Conservation (phyloP, 2,329 filamentous ascomycete genomes). For the Ceratocystis alfenasii region DNA sequence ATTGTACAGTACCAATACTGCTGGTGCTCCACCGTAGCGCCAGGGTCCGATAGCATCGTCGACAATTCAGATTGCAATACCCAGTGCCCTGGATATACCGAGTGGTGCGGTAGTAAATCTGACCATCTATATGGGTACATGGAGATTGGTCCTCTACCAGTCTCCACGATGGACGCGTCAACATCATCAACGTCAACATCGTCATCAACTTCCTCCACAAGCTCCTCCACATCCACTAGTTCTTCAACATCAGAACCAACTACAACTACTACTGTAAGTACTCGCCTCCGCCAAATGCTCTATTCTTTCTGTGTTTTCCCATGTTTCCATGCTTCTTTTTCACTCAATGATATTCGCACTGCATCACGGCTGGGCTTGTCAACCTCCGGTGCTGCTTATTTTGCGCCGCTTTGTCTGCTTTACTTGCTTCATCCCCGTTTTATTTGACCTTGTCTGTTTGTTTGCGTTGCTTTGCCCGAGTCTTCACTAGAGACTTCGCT, state of each 20-base stretch:
- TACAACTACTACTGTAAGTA: slow-evolving; percentile 16
- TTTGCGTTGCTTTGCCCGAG: slow-evolving; percentile 17
- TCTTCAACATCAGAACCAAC: slow-evolving; percentile 26
- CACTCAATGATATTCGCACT: neutral
- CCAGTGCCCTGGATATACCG: slow-evolving; percentile 58
- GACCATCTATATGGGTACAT: slow-evolving; percentile 54
- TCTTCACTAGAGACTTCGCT: neutral
- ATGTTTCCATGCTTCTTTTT: neutral
- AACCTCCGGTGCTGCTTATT: no score
- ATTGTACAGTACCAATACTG: slow-evolving; percentile 53
- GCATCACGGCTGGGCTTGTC: neutral
- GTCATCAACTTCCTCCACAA: slow-evolving; percentile 22
- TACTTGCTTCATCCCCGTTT: neutral
- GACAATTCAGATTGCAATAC: slow-evolving; percentile 40
- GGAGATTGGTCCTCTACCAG: slow-evolving; percentile 30
- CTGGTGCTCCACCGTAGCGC: slow-evolving; percentile 64
- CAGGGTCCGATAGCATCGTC: slow-evolving; percentile 35
- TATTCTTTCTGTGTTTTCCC: slow-evolving; percentile 3
- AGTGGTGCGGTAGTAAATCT: slow-evolving; percentile 50
- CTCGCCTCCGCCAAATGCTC: neutral
- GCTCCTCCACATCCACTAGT: slow-evolving; percentile 23
- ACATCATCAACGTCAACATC: slow-evolving; percentile 2
- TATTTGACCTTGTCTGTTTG: neutral
- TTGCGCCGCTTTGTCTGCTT: no score
- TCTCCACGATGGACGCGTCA: slow-evolving; percentile 16